Conservation (phyloP, 2,329 filamentous ascomycete genomes). For the Rutstroemia sp. region DNA sequence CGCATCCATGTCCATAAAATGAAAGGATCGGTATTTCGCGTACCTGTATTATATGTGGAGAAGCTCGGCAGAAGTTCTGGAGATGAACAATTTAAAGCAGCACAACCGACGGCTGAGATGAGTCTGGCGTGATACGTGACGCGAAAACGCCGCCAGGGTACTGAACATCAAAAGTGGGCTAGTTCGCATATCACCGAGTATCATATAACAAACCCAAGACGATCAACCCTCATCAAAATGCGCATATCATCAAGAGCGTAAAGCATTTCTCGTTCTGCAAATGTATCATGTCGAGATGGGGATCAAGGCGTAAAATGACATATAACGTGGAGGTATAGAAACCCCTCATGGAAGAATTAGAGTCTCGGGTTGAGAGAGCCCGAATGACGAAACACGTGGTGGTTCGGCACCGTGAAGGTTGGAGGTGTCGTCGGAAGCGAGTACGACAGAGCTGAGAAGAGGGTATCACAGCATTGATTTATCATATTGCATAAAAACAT, state of each 20-base stretch:
- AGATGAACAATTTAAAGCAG: not conserved
- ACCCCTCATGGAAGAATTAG: too few species aligned
- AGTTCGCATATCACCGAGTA: not conserved
- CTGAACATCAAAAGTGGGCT: not conserved
- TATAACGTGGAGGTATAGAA: too few species aligned
- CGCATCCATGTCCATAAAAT: not conserved
- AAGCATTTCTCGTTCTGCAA: too few species aligned
- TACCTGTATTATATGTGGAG: not conserved
- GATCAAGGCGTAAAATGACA: too few species aligned
- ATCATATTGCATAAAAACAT: not conserved
- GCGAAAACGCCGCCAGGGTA: not conserved
- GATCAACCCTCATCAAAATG: too few species aligned
- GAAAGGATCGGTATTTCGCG: not conserved
- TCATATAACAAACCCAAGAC: not conserved
- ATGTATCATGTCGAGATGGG: too few species aligned
- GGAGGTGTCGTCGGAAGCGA: not conserved
- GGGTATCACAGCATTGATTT: not conserved
- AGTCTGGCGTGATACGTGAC: not conserved
- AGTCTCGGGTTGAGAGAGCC: too few species aligned
- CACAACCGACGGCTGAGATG: not conserved
- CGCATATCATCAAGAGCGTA: too few species aligned
- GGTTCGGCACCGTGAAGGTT: too few species aligned
- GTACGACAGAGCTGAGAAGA: not conserved
- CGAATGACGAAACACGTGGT: too few species aligned
- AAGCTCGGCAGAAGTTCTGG: not conserved